Base-by-base conservation (phyloP, 306 rosid genomes). In the Begonia masoniana region DNA sequence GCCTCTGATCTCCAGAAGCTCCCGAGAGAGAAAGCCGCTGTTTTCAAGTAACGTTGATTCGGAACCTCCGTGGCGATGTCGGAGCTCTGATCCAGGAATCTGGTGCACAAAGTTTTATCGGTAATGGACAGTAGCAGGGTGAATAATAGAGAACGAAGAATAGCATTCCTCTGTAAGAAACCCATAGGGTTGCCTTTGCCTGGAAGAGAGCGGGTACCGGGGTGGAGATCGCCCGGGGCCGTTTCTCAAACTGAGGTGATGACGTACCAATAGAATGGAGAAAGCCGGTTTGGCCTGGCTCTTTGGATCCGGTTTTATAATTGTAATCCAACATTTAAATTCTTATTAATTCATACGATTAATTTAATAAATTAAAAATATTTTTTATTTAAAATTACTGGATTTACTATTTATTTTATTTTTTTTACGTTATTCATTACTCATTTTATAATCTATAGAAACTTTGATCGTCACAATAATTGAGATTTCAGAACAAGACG, bases 1-100 rank as follows among this genome's bases (percentile, higher is more conserved):
- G 94, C 79, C 70, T 91, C 97, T 8, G 97, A 83, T 75, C 96
- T 78, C 97, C 96, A 91, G 83, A 91, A 85, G 74, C 97, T 69
- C 48, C 97, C 96, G 31, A 91, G 80, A 56, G 97, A 78, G 68
- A 91, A 91, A 57, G 78, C 81, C 2, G 92, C 86, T 0, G 74
- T 72, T 57, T 69, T 74, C 60, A 83, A 52, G 57, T 63, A 72
- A 10, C 59, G 69, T 60, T 67, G 66, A 62, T 56, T 72, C 7
- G 78, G 64, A 14, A 19, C 59, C 39, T 64, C 62, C 58, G 61
- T 69, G 24, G 63, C 35, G 23, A 77, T 13, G 45, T 69, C 76
- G 15, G 70, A 15, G 64, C 60, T 69, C 68, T 78, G 94, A 75
- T 83, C 81, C 23, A 88, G 92, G 16, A 73, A 54, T 62, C 96